Conservation (phyloP, 495 filamentous ascomycete species). For the Elaphomyces granulatus region DNA sequence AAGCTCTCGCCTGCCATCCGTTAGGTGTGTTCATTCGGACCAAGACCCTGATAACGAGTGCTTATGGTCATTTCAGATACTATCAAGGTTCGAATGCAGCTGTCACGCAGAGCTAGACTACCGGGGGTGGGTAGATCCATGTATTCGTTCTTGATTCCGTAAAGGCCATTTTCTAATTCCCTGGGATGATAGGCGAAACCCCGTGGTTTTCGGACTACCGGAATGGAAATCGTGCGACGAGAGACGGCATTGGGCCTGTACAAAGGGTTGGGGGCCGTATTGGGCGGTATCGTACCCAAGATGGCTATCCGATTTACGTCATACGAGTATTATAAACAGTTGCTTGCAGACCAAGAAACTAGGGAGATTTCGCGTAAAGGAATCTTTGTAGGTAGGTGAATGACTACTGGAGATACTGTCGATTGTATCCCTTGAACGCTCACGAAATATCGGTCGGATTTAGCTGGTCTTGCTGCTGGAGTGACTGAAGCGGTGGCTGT, state of each 20-base stretch:
- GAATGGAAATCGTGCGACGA: conserved; percentile 69
- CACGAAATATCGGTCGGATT: background rate
- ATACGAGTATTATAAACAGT: conserved; percentile 87
- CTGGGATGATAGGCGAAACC: conserved; percentile 57
- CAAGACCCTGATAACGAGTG: too few relatives aligned
- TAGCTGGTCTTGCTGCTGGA: conserved; percentile 80
- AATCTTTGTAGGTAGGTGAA: conserved; percentile 61
- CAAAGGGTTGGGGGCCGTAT: conserved; percentile 89
- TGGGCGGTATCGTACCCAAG: conserved; percentile 96
- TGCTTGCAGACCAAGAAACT: conserved; percentile 57
- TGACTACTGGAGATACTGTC: too few relatives aligned
- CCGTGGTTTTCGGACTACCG: conserved; percentile 79
- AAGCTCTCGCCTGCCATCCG: conserved; percentile 93
- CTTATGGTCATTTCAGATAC: conserved; percentile 63
- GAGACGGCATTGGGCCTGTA: conserved; percentile 90
- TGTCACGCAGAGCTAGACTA: conserved; percentile 68
- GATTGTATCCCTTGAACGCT: too few relatives aligned
- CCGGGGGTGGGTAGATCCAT: conserved; percentile 48
- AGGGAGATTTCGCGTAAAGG: conserved; percentile 53
- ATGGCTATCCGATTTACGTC: conserved; percentile 99
- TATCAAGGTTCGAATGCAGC: conserved; percentile 99
- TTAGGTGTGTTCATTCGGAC: conserved; percentile 46
- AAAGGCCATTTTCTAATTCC: too few relatives aligned
- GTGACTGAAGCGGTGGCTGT: conserved; percentile 92
- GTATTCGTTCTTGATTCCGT: too few relatives aligned